phyloP scores from a whole-genome alignment of 805 yeast species.

The Spathaspora passalidarum region DNA sequence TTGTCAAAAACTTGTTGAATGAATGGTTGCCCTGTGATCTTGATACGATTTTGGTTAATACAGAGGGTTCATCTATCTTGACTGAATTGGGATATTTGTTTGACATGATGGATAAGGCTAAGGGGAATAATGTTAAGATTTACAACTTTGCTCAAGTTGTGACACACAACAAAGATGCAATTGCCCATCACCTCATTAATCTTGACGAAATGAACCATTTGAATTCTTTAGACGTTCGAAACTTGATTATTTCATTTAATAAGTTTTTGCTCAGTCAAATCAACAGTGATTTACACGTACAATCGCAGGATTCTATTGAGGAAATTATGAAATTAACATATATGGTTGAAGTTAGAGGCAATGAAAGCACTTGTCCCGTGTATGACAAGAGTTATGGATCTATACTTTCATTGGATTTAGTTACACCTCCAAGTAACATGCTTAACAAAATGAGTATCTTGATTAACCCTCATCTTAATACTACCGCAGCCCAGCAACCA shows the following conservation, averaged over 20 bases:
- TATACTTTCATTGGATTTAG: slow-evolving; percentile 34
- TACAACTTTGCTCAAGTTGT: slow-evolving; percentile 62
- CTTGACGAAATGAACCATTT: slow-evolving; percentile 44
- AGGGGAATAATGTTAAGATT: slow-evolving; percentile 76
- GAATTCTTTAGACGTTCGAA: slow-evolving; percentile 43
- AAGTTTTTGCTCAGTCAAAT: slow-evolving; percentile 55
- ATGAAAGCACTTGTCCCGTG: slow-evolving; percentile 31
- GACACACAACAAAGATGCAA: slow-evolving; percentile 43
- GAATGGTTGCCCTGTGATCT: slow-evolving; percentile 44
- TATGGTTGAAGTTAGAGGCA: slow-evolving; percentile 40
- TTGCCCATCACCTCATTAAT: slow-evolving; percentile 50
- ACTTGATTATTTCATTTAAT: slow-evolving; percentile 52
- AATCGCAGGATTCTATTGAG: slow-evolving; percentile 23
- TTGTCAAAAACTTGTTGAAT: slow-evolving; percentile 50
- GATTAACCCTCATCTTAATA: slow-evolving; percentile 6
- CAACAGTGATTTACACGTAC: slow-evolving; percentile 45
- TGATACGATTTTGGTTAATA: slow-evolving; percentile 28
- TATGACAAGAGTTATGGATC: slow-evolving; percentile 30
- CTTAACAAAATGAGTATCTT: slow-evolving; percentile 20
- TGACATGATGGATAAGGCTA: slow-evolving; percentile 86
- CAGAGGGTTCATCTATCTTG: slow-evolving; percentile 52
- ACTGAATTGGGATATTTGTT: slow-evolving; percentile 85
- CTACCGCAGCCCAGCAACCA: slow-evolving; percentile 2
- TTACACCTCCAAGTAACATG: slow-evolving; percentile 31
- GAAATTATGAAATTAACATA: slow-evolving; percentile 41